A percentile compares a stretch with the other conserved stretches of the same genome.
Evolutionary conservation across 106 monocot species (phyloP).

Genomic region (Posidonia australis): DNA sequence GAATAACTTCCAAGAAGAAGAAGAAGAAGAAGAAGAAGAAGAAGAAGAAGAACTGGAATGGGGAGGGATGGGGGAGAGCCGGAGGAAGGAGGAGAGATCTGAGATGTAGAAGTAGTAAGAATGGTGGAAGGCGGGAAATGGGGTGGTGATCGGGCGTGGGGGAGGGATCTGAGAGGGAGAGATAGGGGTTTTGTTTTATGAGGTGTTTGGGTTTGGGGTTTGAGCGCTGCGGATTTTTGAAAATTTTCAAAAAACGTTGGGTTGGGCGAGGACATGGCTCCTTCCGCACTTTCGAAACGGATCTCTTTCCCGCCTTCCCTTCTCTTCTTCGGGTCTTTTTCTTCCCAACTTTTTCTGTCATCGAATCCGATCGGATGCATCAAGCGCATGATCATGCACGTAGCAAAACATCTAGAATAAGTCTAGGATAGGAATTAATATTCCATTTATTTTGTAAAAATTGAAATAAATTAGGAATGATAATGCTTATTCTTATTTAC

Average conservation of each 20-base stretch:
- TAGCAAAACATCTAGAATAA: no score
- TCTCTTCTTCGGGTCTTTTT: no score
- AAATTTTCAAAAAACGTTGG: neutral
- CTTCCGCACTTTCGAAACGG: neutral
- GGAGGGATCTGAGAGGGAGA: neutral
- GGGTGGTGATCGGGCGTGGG: neutral
- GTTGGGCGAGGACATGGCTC: neutral
- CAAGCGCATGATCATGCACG: no score
- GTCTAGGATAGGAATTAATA: no score
- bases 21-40: neutral
- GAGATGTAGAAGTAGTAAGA: neutral
- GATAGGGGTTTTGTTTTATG: neutral
- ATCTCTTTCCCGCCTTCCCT: neutral
- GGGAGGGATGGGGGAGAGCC: neutral
- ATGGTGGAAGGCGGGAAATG: neutral
- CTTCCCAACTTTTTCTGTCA: no score
- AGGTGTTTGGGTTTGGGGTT: neutral
- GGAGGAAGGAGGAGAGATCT: neutral
- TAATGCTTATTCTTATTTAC: no score
- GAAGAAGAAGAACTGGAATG: neutral
- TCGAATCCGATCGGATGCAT: no score
- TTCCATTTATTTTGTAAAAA: no score
- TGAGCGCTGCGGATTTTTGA: neutral
- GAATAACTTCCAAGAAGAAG: neutral
- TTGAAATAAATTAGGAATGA: no score